These are phyloP conservation scores for Fusarium humuli DNA, from an alignment of 2,329 filamentous ascomycete species.

Conservation along the genomic window DNA sequence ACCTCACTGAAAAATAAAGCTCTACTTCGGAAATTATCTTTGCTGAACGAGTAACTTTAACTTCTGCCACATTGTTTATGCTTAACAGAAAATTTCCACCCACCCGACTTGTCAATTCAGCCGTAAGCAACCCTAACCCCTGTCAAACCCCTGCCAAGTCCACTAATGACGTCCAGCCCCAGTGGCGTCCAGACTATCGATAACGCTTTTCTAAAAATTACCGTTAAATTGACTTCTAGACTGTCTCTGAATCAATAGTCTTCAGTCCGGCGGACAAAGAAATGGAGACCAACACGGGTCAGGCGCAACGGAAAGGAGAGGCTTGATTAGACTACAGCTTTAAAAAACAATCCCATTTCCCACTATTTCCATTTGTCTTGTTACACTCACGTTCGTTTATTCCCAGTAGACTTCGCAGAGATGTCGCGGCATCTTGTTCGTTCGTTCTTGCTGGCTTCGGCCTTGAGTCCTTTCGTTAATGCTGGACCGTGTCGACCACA, in stretches of 20 bases:
- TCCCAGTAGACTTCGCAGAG: background rate
- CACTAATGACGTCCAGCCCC: background rate
- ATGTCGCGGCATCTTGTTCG: background rate
- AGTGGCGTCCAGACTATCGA: background rate
- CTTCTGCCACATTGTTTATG: background rate
- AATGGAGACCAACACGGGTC: background rate
- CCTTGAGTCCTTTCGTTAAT: background rate
- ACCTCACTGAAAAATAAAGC: rapidly evolving
- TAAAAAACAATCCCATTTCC: background rate
- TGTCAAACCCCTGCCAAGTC: background rate
- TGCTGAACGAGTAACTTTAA: background rate
- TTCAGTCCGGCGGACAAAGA: too few species aligned
- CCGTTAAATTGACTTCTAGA: background rate
- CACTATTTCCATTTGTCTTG: background rate
- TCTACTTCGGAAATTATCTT: background rate
- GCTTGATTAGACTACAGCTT: background rate
- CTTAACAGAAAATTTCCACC: background rate
- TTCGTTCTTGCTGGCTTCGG: background rate
- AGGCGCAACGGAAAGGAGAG: background rate
- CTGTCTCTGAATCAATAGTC: background rate
- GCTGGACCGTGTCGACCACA: background rate
- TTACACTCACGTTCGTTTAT: background rate
- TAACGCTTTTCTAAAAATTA: background rate
- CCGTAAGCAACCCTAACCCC: rapidly evolving
- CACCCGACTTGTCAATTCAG: rapidly evolving